Conservation (phyloP, 805 yeast species). For the Starmerella bombicola region DNA sequence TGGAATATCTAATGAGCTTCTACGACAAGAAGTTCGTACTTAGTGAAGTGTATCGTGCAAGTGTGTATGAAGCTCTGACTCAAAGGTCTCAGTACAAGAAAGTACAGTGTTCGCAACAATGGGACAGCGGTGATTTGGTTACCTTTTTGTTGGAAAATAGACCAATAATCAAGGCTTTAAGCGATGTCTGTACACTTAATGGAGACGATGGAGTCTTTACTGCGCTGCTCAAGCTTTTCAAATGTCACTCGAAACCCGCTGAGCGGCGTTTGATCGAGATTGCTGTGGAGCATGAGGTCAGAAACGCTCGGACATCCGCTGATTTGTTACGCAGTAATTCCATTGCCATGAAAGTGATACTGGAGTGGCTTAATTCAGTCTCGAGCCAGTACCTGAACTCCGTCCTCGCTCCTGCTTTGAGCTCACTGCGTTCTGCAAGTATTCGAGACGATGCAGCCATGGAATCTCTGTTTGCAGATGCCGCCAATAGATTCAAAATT, state of each 20-base stretch:
- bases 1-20: neutral
- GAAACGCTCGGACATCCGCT: neutral
- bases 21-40: neutral
- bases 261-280: conserved; percentile 1
- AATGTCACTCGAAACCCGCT: neutral
- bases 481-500: neutral
- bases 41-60: conserved; percentile 1
- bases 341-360: conserved; percentile 4
- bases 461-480: neutral
- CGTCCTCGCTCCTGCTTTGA: neutral
- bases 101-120: neutral
- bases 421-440: conserved; percentile 1
- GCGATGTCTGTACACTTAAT: conserved; percentile 9
- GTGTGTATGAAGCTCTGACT: conserved; percentile 2
- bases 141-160: neutral
- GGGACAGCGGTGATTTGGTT: conserved; percentile 6
- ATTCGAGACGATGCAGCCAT: neutral
- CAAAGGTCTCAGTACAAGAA: neutral
- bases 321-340: conserved; percentile 7
- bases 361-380: conserved; percentile 3
- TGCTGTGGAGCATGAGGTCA: conserved; percentile 5
- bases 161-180: conserved; percentile 4
- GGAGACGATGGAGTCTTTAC: conserved; percentile 1
- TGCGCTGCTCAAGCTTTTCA: conserved; percentile 3
- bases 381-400: neutral